Base-by-base conservation (phyloP, 2,329 filamentous ascomycete species). In the Fonsecaea monophora region DNA sequence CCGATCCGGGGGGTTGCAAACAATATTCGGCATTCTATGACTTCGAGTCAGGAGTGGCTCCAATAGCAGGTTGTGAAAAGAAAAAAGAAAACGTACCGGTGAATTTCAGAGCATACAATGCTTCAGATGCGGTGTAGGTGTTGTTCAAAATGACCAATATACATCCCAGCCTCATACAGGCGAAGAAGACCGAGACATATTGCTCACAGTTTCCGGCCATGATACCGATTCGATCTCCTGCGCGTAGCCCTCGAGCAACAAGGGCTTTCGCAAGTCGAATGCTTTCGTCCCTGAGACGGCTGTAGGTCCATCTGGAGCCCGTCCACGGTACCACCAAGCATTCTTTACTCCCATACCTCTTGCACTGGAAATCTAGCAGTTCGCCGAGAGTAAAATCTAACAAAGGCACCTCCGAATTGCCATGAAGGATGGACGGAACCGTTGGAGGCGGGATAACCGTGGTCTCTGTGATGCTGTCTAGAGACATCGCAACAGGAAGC, bases 101-200 rank as follows among this genome's bases (percentile, higher is more conserved):
- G 74, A 92, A 91, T 62, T 85, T 84, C 34, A 94, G 77, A 9
- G 89, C 91, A 77, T 90, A 90, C 75, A 88, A 84, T 56, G 90
- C 87, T 78, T 94, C 91, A 1, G 85, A 86, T 1, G 88, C 84
- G 1, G 91, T 94, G 75, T 94, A 94, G 0, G 90, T 94, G 78
- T 92, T 94, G 80, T 94, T 94, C 71, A 94, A 81, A 53, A 93
- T 92, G 34, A 93, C 90, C 60, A 93, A 81, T 54, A 90, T 87
- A 55, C 85, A 88, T 9, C 89, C 89, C 18, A 90, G 68, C 55
- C 86, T 83, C 48, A 88, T 87, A 10, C 87, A 89, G 3, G 89
- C 90, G 71, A 92, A 92, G 81, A 92, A 91, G 15, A 92, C 84
- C 2, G 89, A 84, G 35, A 90, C 78, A 66, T 82, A 86, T 70